Percentiles rank a stretch among this genome's conserved stretches.
Evolutionary conservation across 495 filamentous ascomycete species (phyloP).

Genomic region (Neurospora sp.): DNA sequence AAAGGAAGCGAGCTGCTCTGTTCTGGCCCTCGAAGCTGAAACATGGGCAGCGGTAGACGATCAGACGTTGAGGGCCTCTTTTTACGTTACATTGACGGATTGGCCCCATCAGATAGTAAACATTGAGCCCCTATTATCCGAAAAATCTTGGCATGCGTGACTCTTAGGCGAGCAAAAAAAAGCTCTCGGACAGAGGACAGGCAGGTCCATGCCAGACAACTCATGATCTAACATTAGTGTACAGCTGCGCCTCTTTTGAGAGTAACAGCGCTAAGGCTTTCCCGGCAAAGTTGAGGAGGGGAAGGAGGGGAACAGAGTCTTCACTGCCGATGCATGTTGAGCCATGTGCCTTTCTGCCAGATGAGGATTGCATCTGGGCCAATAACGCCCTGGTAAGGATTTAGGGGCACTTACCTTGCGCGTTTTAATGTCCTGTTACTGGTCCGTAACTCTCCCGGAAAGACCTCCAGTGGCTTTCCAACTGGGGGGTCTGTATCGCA

Average conservation of each 20-base stretch:
- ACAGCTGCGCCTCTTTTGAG: neutral
- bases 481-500: neutral
- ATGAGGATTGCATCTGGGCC: neutral
- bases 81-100: neutral
- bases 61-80: neutral
- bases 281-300: neutral
- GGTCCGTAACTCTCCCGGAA: neutral
- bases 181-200: neutral
- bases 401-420: neutral
- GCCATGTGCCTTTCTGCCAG: neutral
- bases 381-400: neutral
- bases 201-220: neutral
- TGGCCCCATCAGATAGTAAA: neutral
- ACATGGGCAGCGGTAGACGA: neutral
- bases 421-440: neutral
- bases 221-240: neutral
- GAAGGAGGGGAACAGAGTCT: neutral
- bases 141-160: neutral
- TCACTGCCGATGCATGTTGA: neutral
- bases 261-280: neutral
- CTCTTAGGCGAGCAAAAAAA: neutral
- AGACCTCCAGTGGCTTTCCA: neutral
- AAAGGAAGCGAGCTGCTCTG: neutral
- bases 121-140: neutral
- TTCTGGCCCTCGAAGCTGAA: neutral